Evolutionary conservation across 192 early-diverging fungal species (phyloP), one percentile per base, ranked within the genome.

Genomic region (Radiomyces spectabilis): DNA sequence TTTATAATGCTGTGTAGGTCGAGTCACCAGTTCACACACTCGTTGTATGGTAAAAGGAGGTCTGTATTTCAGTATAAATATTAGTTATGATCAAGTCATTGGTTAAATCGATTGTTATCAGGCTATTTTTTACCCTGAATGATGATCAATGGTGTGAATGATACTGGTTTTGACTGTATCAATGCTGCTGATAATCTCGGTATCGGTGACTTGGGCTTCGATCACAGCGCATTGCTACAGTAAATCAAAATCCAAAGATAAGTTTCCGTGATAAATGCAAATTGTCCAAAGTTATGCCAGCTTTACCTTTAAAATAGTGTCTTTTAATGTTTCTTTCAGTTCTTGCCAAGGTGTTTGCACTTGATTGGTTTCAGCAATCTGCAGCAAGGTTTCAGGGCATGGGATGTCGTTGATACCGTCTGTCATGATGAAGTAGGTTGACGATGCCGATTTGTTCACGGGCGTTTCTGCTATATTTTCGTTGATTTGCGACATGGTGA

Each of bases 11-110:
- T 68, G 52, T 15, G 60, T 57, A 1, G 70, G 70, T 9, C 60
- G 57, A 10, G 43, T 34, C 5, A 72, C 22, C 10, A 72, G 40
- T 34, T 72, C 70, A 29, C 70, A 72, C 16, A 72, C 41, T 29
- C 70, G 60, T 52, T 72, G 70, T 43, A 72, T 68, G 1, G 70
- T 72, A 41, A 72, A 72, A 6, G 70, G 70, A 21, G 59, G 53
- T 10, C 69, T 71, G 22, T 46, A 32, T 10, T 13, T 44, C 5
- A 49, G 15, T 7, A 48, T 5, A 6, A 53, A 24, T 18, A 5
- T 13, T 57, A 30, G 13, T 12, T 52, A 7, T 29, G 8, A 4
- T 27, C 25, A 13, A 37, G 35, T 8, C n/a, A n/a, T 8, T 37
- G 9, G 8, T 8, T n/a, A 37, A 37, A 37, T 10, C 8, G 0